Evolutionary conservation across 306 rosid genomes (phyloP), one percentile per base, ranked within the genome.

Genomic region (Crotalaria pallida): DNA sequence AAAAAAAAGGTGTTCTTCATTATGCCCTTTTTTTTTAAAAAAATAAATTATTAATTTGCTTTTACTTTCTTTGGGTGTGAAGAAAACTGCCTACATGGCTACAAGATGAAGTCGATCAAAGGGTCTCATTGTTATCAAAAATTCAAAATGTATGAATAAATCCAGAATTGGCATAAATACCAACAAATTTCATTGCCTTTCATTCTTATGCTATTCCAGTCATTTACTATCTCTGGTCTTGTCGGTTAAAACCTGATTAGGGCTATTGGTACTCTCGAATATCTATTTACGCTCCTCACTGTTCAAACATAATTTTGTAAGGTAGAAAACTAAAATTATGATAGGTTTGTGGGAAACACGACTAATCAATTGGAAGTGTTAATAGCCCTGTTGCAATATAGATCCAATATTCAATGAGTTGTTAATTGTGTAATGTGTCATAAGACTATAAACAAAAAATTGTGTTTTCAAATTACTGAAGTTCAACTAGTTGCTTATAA

Each of bases 1-100:
- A 63, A 55, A 59, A 41, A 63, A 55, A 59, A 71, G 31, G 43
- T 57, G 41, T 43, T 74, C 27, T 4, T 41, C 75, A 7, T 43
- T 69, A 43, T 53, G 45, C 44, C 52, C 49, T 7, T 23, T 36
- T 40, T 41, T 40, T 11, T 36, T 7, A 34, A 34, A 9, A 38
- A 38, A 38, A 38, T 8, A 36, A 7, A 1, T 1, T 8, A 9
- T 36, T 36, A 15, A 15, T 71, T 15, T 74, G 60, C 29, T 48
- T 36, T 12, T 51, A 15, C 72, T 44, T 23, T 55, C 72, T 44
- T 64, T 58, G 19, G 22, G 68, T 44, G 24, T 62, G 10, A 63
- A 69, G 71, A 69, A 69, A 19, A 43, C 41, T 18, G 9, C 49
- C 45, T 33, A 26, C 57, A 23, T 0, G 12, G 61, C 45, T 33